Conservation (phyloP, 495 filamentous ascomycete species). For the Podospora appendiculata region DNA sequence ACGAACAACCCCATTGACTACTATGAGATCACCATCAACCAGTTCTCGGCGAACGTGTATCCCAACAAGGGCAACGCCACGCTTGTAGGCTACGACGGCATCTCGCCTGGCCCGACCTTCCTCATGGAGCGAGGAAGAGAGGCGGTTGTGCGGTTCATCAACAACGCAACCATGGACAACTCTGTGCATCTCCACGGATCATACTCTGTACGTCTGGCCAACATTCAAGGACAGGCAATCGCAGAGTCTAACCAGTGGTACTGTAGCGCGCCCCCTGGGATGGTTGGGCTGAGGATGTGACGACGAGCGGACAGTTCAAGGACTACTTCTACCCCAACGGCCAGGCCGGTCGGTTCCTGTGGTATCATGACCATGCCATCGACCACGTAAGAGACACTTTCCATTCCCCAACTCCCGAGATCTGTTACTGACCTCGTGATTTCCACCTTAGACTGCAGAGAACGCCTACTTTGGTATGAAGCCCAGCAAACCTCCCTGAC, state of each 20-base stretch:
- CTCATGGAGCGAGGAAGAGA: constrained; percentile 34
- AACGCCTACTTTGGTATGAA: constrained; percentile 40
- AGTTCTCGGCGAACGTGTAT: constrained; percentile 38
- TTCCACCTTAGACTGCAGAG: constrained; percentile 29
- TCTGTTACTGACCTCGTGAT: neutral
- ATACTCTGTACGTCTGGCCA: constrained; percentile 22
- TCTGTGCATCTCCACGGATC: constrained; percentile 49
- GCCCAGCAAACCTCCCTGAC: no score
- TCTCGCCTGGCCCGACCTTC: constrained; percentile 45
- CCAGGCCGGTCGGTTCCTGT: constrained; percentile 41
- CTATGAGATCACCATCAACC: constrained; percentile 42
- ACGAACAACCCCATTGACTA: constrained; percentile 21
- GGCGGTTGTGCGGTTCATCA: constrained; percentile 45
- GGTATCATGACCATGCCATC: constrained; percentile 52
- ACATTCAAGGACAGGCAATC: neutral
- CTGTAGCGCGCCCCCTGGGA: constrained; percentile 27
- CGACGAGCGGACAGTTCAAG: constrained; percentile 42
- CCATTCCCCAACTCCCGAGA: neutral
- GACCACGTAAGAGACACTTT: constrained; percentile 7
- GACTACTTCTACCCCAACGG: constrained; percentile 55
- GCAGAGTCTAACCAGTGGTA: neutral
- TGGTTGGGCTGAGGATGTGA: constrained; percentile 51
- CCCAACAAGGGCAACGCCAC: constrained; percentile 36
- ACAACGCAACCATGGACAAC: constrained; percentile 30
- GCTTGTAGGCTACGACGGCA: constrained; percentile 47